Conservation (phyloP, 768 basidiomycete species). For the Saitozyma sp. region DNA sequence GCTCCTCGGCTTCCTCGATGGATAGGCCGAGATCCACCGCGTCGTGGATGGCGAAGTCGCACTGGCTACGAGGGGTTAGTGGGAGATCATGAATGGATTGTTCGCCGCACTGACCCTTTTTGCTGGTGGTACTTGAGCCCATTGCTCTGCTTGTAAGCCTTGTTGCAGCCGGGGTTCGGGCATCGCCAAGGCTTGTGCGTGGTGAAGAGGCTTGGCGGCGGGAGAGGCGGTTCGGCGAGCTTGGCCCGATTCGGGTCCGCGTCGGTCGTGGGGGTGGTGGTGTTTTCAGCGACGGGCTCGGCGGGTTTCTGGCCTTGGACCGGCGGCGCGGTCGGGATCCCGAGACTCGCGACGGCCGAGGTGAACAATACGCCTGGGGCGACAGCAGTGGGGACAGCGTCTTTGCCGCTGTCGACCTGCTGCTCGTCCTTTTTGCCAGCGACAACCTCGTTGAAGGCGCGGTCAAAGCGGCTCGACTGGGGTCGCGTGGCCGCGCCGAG, state of each 20-base stretch:
- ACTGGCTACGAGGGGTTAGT: conserved; percentile 59
- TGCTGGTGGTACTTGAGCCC: conserved; percentile 66
- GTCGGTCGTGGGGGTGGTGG: conserved; percentile 11
- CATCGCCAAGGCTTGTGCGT: conserved; percentile 59
- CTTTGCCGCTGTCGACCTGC: conserved; percentile 4
- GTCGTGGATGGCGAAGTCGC: conserved; percentile 88
- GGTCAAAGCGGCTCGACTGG: conserved; percentile 31
- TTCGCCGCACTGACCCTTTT: conserved; percentile 34
- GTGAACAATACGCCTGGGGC: conserved; percentile 45
- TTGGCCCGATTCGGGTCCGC: conserved; percentile 1
- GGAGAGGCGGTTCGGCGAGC: conserved; percentile 27
- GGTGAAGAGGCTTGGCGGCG: conserved; percentile 47
- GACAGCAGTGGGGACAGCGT: conserved; percentile 32
- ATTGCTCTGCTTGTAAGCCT: conserved; percentile 94
- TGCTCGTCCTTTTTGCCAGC: conserved; percentile 13
- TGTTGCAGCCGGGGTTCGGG: conserved; percentile 93
- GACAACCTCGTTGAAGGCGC: conserved; percentile 47
- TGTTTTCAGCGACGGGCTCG: conserved; percentile 1
- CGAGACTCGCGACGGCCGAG: conserved; percentile 31
- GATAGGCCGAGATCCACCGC: conserved; percentile 59
- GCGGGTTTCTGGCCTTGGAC: conserved; percentile 13
- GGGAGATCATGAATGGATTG: background rate
- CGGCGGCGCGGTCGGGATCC: conserved; percentile 39
- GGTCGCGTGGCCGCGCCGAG: conserved; percentile 18
- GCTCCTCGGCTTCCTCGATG: conserved; percentile 79